phyloP scores from a whole-genome alignment of 768 basidiomycete species.

The Rhodotorula babjevae region DNA sequence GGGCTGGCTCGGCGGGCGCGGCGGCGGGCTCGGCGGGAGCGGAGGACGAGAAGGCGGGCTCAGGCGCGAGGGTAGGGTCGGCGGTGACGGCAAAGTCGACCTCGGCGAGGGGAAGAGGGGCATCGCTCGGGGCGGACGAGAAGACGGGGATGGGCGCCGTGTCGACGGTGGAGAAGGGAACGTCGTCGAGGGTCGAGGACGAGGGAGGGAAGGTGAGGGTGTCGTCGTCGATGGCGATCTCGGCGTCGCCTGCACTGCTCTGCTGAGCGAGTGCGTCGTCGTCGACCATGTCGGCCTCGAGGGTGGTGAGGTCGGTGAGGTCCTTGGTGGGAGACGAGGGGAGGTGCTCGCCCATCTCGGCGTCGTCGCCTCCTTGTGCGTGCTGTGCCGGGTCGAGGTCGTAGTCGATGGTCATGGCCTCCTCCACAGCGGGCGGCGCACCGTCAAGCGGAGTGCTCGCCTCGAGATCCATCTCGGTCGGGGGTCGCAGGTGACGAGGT shows the following conservation, averaged over 20 bases:
- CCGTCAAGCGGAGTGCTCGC: neutral
- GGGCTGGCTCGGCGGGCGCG: neutral
- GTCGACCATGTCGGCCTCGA: conserved; percentile 6
- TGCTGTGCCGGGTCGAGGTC: neutral
- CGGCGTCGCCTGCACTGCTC: neutral
- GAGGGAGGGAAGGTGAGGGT: too few relatives aligned
- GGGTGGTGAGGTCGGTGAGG: neutral
- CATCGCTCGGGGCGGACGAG: neutral
- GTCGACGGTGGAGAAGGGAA: too few relatives aligned
- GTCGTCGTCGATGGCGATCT: neutral
- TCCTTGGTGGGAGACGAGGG: neutral
- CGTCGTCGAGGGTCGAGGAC: neutral
- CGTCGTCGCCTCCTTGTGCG: neutral
- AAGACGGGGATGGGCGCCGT: neutral
- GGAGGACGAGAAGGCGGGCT: neutral
- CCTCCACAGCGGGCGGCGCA: neutral
- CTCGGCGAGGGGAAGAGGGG: too few relatives aligned
- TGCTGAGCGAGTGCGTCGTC: neutral
- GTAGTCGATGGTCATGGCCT: conserved; percentile 4
- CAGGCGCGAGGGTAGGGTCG: neutral
- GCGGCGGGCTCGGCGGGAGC: too few relatives aligned
- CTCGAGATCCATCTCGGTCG: neutral
- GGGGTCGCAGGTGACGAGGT: neutral
- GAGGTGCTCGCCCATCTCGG: neutral
- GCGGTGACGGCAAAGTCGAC: neutral